Conservation (phyloP, 1,139 yeast genomes). For the Spencermartinsiella ligniputridi region DNA sequence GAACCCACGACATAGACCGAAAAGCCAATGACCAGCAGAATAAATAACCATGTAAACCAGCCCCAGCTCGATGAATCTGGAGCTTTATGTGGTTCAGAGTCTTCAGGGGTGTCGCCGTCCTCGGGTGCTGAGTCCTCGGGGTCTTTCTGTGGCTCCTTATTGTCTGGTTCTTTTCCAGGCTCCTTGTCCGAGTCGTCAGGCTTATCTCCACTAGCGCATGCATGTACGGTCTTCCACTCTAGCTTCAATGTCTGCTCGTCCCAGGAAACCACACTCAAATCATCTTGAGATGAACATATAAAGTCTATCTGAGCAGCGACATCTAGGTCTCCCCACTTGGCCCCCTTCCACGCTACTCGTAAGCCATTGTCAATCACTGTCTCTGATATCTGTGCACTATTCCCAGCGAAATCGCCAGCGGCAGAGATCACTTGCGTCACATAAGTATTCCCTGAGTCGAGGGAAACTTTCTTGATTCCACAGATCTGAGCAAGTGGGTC, state of each 20-base stretch:
- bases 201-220: constrained; percentile 34
- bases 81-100: constrained; percentile 10
- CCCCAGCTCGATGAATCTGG: constrained; percentile 26
- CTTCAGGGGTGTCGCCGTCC: constrained; percentile 24
- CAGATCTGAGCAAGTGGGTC: constrained; percentile 57
- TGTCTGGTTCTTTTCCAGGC: constrained; percentile 21
- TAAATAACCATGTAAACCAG: constrained; percentile 38
- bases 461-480: constrained; percentile 46
- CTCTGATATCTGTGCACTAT: constrained; percentile 26
- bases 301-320: constrained; percentile 52
- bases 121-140: constrained; percentile 6
- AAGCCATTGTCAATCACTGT: constrained; percentile 40
- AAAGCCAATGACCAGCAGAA: constrained; percentile 56
- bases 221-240: constrained; percentile 38
- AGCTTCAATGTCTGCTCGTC: constrained; percentile 32
- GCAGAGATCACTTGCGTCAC: constrained; percentile 57
- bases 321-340: constrained; percentile 65
- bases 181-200: constrained; percentile 24
- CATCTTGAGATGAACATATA: constrained; percentile 44
- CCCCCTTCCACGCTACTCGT: constrained; percentile 46
- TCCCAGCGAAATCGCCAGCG: constrained; percentile 27
- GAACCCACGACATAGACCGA: constrained; percentile 72
- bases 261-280: constrained; percentile 33
- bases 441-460: constrained; percentile 38
- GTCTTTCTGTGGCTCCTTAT: constrained; percentile 18